Evolutionary conservation across 2,329 filamentous ascomycete species (phyloP).

Genomic region (Balansia obtecta): DNA sequence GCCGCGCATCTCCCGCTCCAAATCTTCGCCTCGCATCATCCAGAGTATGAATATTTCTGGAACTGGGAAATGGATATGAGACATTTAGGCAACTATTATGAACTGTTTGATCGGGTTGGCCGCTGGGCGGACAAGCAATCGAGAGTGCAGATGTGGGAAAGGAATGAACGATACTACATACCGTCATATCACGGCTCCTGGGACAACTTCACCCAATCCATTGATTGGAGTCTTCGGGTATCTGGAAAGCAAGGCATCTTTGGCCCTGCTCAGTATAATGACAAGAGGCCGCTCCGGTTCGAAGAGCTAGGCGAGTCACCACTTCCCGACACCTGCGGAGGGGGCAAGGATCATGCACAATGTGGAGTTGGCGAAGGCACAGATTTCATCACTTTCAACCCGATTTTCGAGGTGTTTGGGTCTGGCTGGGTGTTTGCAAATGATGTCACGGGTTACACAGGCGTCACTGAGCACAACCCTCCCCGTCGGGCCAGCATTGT

Average conservation of each 20-base stretch:
- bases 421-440: constrained; percentile 63
- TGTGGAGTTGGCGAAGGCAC: constrained; percentile 63
- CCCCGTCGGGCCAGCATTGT: constrained; percentile 61
- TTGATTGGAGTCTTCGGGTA: constrained; percentile 45
- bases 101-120: constrained; percentile 56
- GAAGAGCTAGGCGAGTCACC: constrained; percentile 40
- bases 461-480: constrained; percentile 26
- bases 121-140: constrained; percentile 57
- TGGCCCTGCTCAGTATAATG: constrained; percentile 48
- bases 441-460: constrained; percentile 57
- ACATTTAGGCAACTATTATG: constrained; percentile 54
- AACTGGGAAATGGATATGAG: constrained; percentile 61
- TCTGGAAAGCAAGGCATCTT: constrained; percentile 48
- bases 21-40: constrained; percentile 49
- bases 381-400: constrained; percentile 67
- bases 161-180: constrained; percentile 65
- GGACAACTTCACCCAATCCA: constrained; percentile 57
- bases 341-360: constrained; percentile 33
- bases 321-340: constrained; percentile 42
- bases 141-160: constrained; percentile 65
- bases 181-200: constrained; percentile 56
- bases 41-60: constrained; percentile 56
- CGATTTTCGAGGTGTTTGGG: constrained; percentile 57
- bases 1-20: constrained; percentile 51
- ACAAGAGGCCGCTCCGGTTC: constrained; percentile 31